phyloP scores from a whole-genome alignment of 139 green algal species.

The Ulvella scutata region DNA sequence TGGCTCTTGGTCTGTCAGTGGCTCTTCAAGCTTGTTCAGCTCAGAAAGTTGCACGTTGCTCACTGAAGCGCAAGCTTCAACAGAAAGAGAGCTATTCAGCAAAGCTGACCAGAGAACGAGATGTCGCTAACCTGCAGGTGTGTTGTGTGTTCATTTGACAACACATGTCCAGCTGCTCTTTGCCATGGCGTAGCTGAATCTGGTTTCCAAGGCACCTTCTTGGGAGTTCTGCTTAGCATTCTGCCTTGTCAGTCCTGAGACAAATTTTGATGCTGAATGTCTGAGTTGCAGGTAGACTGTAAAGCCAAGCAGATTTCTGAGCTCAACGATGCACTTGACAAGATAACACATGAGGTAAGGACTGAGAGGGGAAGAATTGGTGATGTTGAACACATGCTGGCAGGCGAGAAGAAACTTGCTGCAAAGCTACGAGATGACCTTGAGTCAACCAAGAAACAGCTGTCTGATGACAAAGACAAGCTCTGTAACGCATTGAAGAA shows the following conservation, averaged over 20 bases:
- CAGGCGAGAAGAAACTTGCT: neutral
- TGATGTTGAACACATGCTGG: neutral
- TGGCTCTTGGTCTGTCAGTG: neutral
- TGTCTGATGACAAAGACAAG: neutral
- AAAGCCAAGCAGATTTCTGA: neutral
- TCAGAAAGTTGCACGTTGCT: neutral
- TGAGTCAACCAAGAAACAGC: neutral
- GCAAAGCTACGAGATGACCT: neutral
- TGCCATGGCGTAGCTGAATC: too few species aligned
- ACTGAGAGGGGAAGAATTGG: neutral
- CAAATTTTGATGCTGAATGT: neutral
- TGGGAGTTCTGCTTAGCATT: too few species aligned
- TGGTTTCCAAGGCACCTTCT: too few species aligned
- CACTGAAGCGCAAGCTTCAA: neutral
- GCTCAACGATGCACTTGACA: neutral
- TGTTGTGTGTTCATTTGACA: neutral
- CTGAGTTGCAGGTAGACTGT: neutral
- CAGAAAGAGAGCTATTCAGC: neutral
- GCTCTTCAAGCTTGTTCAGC: neutral
- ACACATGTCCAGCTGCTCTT: too few species aligned
- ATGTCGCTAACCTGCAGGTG: neutral
- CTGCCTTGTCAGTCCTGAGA: too few species aligned
- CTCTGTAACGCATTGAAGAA: neutral
- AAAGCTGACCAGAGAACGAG: neutral
- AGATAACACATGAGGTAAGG: neutral